These are phyloP conservation scores for Fusarium sp. DNA, from an alignment of 2,329 filamentous ascomycete genomes.

Conservation along the genomic window DNA sequence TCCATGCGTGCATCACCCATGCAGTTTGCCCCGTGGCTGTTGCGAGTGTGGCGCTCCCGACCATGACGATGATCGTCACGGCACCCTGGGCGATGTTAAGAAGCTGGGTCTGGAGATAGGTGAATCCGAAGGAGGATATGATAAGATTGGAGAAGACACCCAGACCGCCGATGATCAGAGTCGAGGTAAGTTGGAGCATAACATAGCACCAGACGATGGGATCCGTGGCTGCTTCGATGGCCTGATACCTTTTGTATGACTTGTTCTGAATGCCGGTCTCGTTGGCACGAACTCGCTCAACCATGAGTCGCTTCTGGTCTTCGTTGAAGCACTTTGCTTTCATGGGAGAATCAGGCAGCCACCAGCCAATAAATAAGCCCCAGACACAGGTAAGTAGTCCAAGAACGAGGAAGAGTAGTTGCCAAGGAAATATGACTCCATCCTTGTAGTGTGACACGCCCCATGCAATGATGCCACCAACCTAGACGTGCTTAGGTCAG, in stretches of 20 bases:
- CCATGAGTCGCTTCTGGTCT: neutral
- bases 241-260: neutral
- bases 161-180: neutral
- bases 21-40: slow-evolving; percentile 27
- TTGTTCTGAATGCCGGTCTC: neutral
- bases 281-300: neutral
- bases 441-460: neutral
- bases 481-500: neutral
- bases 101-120: slow-evolving; percentile 8
- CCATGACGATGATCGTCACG: slow-evolving; percentile 48
- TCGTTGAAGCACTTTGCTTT: neutral
- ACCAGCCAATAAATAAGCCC: neutral
- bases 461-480: neutral
- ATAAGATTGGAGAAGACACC: neutral
- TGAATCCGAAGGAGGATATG: slow-evolving; percentile 10
- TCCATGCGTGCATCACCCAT: neutral
- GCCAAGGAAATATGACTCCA: neutral
- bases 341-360: neutral
- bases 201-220: neutral
- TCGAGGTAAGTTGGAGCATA: neutral
- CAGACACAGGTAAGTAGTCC: neutral
- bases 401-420: neutral
- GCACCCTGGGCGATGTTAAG: neutral
- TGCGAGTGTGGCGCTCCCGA: slow-evolving; percentile 32
- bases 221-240: neutral